Conservation (phyloP, 2,329 filamentous ascomycete genomes). For the Didymella lethalis region DNA sequence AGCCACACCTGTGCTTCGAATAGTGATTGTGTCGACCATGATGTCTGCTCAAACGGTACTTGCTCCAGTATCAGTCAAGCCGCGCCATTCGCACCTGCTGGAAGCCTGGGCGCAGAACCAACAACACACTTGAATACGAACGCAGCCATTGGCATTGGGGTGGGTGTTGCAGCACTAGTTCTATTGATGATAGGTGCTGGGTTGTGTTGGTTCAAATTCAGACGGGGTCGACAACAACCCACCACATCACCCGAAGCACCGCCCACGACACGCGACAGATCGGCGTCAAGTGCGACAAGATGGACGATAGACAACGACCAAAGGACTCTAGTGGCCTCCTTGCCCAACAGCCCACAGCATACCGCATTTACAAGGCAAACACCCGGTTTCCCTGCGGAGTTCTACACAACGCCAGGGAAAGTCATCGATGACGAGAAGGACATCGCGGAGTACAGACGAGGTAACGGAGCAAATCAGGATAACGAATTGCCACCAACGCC, state of each 20-base stretch:
- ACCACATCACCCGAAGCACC: slow-evolving; percentile 28
- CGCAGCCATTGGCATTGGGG: slow-evolving; percentile 38
- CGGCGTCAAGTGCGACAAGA: slow-evolving; percentile 31
- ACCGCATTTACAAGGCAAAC: slow-evolving; percentile 24
- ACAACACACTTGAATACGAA: slow-evolving; percentile 31
- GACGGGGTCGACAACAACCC: slow-evolving; percentile 25
- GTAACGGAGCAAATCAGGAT: neutral
- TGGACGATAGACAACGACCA: slow-evolving; percentile 30
- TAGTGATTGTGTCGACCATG: slow-evolving; percentile 38
- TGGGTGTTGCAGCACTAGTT: slow-evolving; percentile 34
- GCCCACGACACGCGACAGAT: slow-evolving; percentile 18
- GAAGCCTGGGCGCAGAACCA: slow-evolving; percentile 24
- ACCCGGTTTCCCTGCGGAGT: slow-evolving; percentile 17
- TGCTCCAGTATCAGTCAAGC: slow-evolving; percentile 31
- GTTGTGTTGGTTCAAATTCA: slow-evolving; percentile 35
- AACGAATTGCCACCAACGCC: slow-evolving; percentile 8
- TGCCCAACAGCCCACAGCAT: slow-evolving; percentile 37
- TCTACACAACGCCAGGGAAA: slow-evolving; percentile 25
- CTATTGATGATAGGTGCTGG: slow-evolving; percentile 31
- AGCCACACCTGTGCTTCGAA: slow-evolving; percentile 32
- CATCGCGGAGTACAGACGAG: slow-evolving; percentile 11
- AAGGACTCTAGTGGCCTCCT: slow-evolving; percentile 36
- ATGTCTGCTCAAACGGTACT: slow-evolving; percentile 32
- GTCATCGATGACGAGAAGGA: slow-evolving; percentile 14
- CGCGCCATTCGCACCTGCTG: slow-evolving; percentile 30